Evolutionary conservation across 2,329 filamentous ascomycete species (phyloP).

Genomic region (Sporothrix variecibatus): DNA sequence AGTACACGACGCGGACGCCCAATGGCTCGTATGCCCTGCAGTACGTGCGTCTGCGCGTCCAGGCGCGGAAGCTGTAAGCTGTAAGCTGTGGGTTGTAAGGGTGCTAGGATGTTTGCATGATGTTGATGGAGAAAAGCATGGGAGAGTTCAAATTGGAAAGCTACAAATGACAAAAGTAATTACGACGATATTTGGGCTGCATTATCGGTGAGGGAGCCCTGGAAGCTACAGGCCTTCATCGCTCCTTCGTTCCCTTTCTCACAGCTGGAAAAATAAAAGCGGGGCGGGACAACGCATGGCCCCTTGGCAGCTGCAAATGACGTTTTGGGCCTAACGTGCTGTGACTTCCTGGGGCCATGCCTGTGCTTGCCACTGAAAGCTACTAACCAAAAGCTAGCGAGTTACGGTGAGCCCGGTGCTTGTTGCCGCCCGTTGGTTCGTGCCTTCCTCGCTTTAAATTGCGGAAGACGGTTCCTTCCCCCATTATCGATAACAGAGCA

Average conservation of each 20-base stretch:
- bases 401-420: neutral
- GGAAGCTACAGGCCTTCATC: neutral
- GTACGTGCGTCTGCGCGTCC: conserved; percentile 49
- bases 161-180: neutral
- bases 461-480: neutral
- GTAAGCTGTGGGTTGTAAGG: neutral
- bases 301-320: conserved; percentile 18
- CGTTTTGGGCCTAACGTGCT: conserved; percentile 19
- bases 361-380: neutral
- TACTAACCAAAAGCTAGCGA: neutral
- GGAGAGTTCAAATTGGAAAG: neutral
- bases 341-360: neutral
- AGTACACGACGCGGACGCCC: conserved; percentile 56
- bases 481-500: conserved; percentile 18
- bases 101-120: neutral
- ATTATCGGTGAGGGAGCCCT: neutral
- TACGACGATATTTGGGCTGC: neutral
- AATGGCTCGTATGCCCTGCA: conserved; percentile 58
- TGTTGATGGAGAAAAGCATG: neutral
- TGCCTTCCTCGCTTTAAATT: neutral
- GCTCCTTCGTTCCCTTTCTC: neutral
- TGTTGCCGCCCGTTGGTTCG: conserved; percentile 7
- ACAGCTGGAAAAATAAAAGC: neutral
- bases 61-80: conserved; percentile 31
- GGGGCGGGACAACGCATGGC: conserved; percentile 11